Base-by-base conservation (phyloP, 768 basidiomycete genomes). In the Leucocoprinus leucothites region DNA sequence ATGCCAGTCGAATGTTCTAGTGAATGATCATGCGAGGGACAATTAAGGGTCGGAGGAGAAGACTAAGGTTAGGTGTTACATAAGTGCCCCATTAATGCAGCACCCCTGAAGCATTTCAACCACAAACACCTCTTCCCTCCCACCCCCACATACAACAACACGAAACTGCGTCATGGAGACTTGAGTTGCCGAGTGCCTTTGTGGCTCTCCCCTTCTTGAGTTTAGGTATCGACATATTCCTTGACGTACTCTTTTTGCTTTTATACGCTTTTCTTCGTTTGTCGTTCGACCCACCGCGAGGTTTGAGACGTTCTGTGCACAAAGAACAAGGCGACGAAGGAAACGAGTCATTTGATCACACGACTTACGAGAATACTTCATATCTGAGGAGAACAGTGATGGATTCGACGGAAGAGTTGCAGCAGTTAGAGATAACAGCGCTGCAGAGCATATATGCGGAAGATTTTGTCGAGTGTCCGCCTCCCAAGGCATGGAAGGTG, bases 401-500 rank as follows among this genome's bases (percentile, higher is more conserved):
- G 89, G 89, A 90, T 72, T 80, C 83, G 58, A 77, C 80, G 57
- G 83, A 85, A 73, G 86, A 89, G 74, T 75, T 78, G 65, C 80
- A 82, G 67, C 67, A 75, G 53, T 63, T 72, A 61, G 91, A 94
- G 77, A 87, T 93, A 58, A 87, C 85, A 47, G 88, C 84, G 26
- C 76, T 93, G 58, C 81, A 82, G 67, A 86, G 89, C 57, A 94
- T 93, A 58, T 93, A 88, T 71, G 86, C 78, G 61, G 81, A 87
- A 58, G 85, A 92, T 64, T 92, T 90, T 64, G 77, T 84, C 22
- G 81, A 87, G 63, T 80, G 79, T 52, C 86, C 85, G 19, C 84
- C 89, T 14, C 86, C 87, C 28, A 90, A 82, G 64, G 91, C 82
- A 48, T 94, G 91, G 91, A 92, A 91, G 80, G 90, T 89, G 71